Evolutionary conservation across 805 yeast species (phyloP).

Genomic region (Saccharomycopsis sp.): DNA sequence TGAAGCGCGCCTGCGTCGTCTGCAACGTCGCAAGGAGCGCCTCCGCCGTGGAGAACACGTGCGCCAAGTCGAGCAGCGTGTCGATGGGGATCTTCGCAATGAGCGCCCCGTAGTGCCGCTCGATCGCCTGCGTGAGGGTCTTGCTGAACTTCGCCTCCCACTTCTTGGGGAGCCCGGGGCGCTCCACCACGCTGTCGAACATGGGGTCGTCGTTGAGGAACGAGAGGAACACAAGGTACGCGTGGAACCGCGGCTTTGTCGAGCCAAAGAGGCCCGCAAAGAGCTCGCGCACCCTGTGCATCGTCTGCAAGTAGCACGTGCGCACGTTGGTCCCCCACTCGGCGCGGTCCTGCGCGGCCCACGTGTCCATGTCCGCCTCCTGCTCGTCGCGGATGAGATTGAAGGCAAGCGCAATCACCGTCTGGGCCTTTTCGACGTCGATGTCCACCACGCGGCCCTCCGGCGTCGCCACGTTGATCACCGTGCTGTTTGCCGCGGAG

Average conservation of each 20-base stretch:
- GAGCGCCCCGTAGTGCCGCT: slow-evolving; percentile 36
- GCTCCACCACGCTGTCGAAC: slow-evolving; percentile 29
- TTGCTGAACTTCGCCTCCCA: slow-evolving; percentile 36
- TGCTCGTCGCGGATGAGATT: slow-evolving; percentile 24
- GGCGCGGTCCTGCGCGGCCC: slow-evolving; percentile 43
- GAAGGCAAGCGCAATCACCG: slow-evolving; percentile 27
- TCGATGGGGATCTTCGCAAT: slow-evolving; percentile 53
- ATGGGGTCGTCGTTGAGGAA: slow-evolving; percentile 43
- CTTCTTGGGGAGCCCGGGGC: slow-evolving; percentile 34
- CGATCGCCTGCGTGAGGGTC: slow-evolving; percentile 35
- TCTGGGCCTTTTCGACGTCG: slow-evolving; percentile 28
- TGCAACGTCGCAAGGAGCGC: slow-evolving; percentile 43
- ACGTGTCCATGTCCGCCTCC: slow-evolving; percentile 26
- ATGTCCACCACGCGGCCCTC: slow-evolving; percentile 22
- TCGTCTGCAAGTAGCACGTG: slow-evolving; percentile 39
- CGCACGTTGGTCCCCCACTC: slow-evolving; percentile 44
- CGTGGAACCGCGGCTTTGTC: slow-evolving; percentile 53
- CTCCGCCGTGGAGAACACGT: slow-evolving; percentile 53
- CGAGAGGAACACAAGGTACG: slow-evolving; percentile 41
- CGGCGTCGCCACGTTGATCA: slow-evolving; percentile 24
- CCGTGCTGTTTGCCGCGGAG: slow-evolving; percentile 39
- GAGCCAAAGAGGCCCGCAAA: slow-evolving; percentile 37
- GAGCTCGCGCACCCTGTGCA: slow-evolving; percentile 38
- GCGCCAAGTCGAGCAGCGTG: slow-evolving; percentile 43
- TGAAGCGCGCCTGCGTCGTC: slow-evolving; percentile 51